Conservation (phyloP, 1,284 basidiomycete species). For the Puccinia brachypodii region DNA sequence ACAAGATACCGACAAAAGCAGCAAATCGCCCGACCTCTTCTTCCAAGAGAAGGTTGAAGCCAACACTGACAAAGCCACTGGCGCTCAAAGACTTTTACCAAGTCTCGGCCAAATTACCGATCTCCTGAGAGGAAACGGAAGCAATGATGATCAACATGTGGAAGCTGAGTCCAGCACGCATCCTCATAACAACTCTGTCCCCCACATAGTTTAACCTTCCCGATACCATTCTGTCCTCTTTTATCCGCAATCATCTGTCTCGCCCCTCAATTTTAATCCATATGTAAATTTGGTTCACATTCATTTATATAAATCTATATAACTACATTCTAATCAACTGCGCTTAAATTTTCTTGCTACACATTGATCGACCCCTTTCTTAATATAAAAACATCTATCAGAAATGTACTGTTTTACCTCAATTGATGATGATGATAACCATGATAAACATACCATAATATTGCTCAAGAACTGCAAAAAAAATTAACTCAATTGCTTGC, state of each 20-base stretch:
- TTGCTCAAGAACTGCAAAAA: too few species aligned
- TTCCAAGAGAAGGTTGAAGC: slow-evolving; percentile 17
- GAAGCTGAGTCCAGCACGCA: background rate
- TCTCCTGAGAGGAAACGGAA: background rate
- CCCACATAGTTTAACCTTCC: background rate
- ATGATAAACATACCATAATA: too few species aligned
- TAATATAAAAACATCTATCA: too few species aligned
- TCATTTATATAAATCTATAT: too few species aligned
- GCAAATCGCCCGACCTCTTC: slow-evolving; percentile 35
- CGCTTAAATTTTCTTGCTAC: too few species aligned
- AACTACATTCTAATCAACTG: too few species aligned
- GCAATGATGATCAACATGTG: background rate
- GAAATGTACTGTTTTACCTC: too few species aligned
- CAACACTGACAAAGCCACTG: background rate
- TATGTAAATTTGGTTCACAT: too few species aligned
- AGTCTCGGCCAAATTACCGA: slow-evolving; percentile 15
- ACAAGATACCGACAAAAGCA: slow-evolving; percentile 32
- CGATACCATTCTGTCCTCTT: background rate
- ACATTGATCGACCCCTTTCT: too few species aligned
- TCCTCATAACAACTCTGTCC: background rate
- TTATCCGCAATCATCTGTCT: background rate
- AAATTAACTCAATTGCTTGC: too few species aligned
- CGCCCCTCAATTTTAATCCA: too few species aligned
- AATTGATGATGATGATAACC: too few species aligned
- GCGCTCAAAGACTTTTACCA: background rate